Evolutionary conservation across 1,139 yeast genomes (phyloP).

Genomic region (Saccharomyces pastorianus): DNA sequence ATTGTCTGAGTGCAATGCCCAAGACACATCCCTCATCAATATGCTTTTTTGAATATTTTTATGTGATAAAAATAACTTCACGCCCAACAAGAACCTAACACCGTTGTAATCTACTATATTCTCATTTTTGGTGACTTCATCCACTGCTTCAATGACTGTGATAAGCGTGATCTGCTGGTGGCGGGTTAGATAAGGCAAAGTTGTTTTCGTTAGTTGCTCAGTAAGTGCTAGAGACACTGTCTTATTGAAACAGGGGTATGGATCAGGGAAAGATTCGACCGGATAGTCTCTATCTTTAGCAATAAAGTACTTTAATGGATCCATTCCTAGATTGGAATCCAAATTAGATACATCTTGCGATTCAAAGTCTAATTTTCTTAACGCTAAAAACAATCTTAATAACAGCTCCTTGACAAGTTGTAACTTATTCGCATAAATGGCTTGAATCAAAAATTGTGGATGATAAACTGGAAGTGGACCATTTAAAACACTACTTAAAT

Average conservation of each 20-base stretch:
- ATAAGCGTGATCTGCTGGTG: conserved; percentile 85
- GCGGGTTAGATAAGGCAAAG: conserved; percentile 75
- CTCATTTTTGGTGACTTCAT: conserved; percentile 44
- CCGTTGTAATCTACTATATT: conserved; percentile 65
- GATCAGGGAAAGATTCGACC: conserved; percentile 32
- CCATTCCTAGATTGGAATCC: conserved; percentile 36
- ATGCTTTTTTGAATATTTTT: conserved; percentile 41
- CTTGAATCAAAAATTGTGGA: conserved; percentile 80
- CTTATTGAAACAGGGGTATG: conserved; percentile 39
- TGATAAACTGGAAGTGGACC: conserved; percentile 89
- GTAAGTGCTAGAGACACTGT: conserved; percentile 44
- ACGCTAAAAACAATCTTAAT: conserved; percentile 41
- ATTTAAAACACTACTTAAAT: conserved; percentile 65
- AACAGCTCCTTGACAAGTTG: conserved; percentile 52
- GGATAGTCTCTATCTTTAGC: conserved; percentile 18
- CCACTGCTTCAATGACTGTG: conserved; percentile 57
- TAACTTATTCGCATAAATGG: conserved; percentile 56
- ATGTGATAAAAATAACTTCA: conserved; percentile 57
- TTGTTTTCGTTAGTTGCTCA: conserved; percentile 53
- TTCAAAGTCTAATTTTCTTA: conserved; percentile 45
- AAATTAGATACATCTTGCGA: conserved; percentile 32
- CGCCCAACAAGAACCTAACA: conserved; percentile 60
- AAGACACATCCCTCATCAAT: conserved; percentile 71
- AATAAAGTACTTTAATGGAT: conserved; percentile 27
- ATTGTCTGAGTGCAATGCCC: conserved; percentile 82